Evolutionary conservation across 139 green algal genomes (phyloP).

Genomic region (Picochlorum sp.): DNA sequence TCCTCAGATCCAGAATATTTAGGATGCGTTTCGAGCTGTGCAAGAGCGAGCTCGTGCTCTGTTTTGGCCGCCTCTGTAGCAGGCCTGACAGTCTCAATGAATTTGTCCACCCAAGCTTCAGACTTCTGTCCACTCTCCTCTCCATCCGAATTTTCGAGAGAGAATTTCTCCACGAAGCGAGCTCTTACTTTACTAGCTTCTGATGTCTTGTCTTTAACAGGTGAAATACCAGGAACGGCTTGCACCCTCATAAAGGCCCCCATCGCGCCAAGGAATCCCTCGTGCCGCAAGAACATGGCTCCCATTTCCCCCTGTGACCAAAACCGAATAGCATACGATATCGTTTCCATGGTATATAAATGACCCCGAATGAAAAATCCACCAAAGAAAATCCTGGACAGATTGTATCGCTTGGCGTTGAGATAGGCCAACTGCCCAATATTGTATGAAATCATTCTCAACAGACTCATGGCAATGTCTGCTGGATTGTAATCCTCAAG

Average conservation of each 20-base stretch:
- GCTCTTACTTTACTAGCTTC: slow-evolving; percentile 41
- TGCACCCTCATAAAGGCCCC: slow-evolving; percentile 92
- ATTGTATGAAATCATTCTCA: slow-evolving; percentile 98
- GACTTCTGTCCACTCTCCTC: slow-evolving; percentile 68
- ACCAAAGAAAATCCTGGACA: slow-evolving; percentile 89
- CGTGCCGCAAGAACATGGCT: slow-evolving; percentile 94
- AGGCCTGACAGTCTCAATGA: slow-evolving; percentile 51
- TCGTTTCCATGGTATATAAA: slow-evolving; percentile 99
- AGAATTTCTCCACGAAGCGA: slow-evolving; percentile 86
- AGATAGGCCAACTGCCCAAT: slow-evolving; percentile 80
- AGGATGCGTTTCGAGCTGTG: slow-evolving; percentile 1
- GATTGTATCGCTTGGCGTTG: slow-evolving; percentile 80
- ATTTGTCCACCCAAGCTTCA: slow-evolving; percentile 85
- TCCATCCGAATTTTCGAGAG: slow-evolving; percentile 74
- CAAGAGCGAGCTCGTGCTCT: slow-evolving; percentile 24
- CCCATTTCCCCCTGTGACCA: slow-evolving; percentile 94
- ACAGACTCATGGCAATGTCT: slow-evolving; percentile 87
- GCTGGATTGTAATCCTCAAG: slow-evolving; percentile 73
- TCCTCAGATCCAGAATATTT: slow-evolving; percentile 5
- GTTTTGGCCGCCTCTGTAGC: slow-evolving; percentile 23
- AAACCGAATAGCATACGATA: slow-evolving; percentile 95
- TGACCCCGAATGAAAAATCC: slow-evolving; percentile 99
- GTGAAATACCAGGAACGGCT: slow-evolving; percentile 28
- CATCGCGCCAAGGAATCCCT: slow-evolving; percentile 92
- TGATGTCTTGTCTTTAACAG: neutral